These are phyloP conservation scores for Colletotrichum tropicale DNA, from an alignment of 2,329 filamentous ascomycete species.

Conservation along the genomic window DNA sequence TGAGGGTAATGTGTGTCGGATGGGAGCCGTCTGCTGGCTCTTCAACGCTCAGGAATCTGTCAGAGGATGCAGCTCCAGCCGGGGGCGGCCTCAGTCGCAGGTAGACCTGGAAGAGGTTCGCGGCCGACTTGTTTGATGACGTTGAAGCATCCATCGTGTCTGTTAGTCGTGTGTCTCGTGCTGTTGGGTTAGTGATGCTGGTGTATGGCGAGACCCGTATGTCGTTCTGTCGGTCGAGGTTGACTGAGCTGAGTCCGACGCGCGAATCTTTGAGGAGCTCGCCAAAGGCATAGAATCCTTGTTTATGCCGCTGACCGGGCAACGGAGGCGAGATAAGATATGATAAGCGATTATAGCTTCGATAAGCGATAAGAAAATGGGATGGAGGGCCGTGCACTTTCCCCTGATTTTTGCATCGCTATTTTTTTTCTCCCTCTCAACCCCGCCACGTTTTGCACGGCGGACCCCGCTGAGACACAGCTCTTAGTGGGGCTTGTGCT, in stretches of 20 bases:
- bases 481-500: neutral
- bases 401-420: neutral
- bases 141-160: conserved; percentile 12
- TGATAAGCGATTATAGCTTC: neutral
- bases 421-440: neutral
- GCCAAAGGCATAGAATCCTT: conserved; percentile 5
- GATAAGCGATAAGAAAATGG: neutral
- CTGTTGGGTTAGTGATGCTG: neutral
- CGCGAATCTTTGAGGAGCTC: neutral
- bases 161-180: neutral
- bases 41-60: conserved; percentile 84
- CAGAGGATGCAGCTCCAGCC: conserved; percentile 46
- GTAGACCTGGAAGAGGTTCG: conserved; percentile 86
- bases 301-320: conserved; percentile 16
- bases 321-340: conserved; percentile 1
- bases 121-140: conserved; percentile 14
- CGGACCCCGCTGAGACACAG: conserved; percentile 2
- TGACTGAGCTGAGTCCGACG: neutral
- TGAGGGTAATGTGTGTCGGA: conserved; percentile 75
- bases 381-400: neutral
- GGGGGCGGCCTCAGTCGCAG: conserved; percentile 79
- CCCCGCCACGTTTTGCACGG: conserved; percentile 11
- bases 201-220: neutral
- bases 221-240: neutral
- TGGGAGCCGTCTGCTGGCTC: conserved; percentile 44